Percentiles rank a stretch among this genome's conserved stretches.
phyloP scores from a whole-genome alignment of 2,329 filamentous ascomycete species.

The Fusarium anguioides region DNA sequence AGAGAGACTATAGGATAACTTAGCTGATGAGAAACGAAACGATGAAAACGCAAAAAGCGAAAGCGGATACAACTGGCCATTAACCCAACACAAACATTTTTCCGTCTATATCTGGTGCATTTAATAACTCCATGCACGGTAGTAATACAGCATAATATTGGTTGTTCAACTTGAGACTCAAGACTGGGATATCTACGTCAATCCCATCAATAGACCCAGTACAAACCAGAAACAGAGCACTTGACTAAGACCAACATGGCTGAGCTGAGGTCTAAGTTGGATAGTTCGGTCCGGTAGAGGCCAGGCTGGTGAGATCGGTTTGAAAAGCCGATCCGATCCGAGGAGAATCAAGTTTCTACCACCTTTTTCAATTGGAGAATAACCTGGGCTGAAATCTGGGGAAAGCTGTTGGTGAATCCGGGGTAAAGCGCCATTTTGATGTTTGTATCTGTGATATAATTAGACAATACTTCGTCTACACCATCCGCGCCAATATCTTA shows the following conservation, averaged over 20 bases:
- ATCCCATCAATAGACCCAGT: neutral
- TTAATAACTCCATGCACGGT: neutral
- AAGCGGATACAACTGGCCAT: slow-evolving; percentile 9
- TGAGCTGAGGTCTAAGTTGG: neutral
- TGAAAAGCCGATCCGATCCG: slow-evolving; percentile 17
- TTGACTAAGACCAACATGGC: neutral
- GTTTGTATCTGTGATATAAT: neutral
- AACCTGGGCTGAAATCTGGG: slow-evolving; percentile 1
- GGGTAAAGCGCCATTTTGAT: neutral
- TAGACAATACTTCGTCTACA: neutral
- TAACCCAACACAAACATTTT: slow-evolving; percentile 2
- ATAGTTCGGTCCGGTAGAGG: slow-evolving; percentile 19
- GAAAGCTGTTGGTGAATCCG: neutral
- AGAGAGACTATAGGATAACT: slow-evolving; percentile 23
- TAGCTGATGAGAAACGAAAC: slow-evolving; percentile 36
- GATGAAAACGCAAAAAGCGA: slow-evolving; percentile 21
- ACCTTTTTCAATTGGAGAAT: neutral
- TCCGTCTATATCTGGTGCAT: slow-evolving; percentile 3
- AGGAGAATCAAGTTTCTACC: neutral
- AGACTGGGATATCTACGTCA: neutral
- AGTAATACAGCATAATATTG: neutral
- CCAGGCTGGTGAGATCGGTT: neutral
- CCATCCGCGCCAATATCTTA: neutral
- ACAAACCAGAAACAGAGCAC: neutral
- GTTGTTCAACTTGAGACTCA: neutral